Base-by-base conservation (phyloP, 345 rosid genomes). In the Populus alba region DNA sequence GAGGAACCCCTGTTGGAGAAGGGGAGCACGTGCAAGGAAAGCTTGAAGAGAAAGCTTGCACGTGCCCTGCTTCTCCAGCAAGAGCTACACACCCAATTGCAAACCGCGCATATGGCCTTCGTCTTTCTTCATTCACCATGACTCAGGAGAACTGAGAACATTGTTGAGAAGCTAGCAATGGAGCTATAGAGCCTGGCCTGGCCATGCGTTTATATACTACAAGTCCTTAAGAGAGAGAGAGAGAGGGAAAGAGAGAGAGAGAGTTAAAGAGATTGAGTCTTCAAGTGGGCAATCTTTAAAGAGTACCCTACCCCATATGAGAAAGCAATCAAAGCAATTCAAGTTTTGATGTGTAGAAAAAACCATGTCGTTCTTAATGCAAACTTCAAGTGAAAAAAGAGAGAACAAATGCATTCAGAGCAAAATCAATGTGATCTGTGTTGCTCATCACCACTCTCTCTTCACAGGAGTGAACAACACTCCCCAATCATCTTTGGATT, bases 61-160 rank as follows among this genome's bases (percentile, higher is more conserved):
- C 97, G 98, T 89, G 98, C 97, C 91, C 97, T 89, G 84, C 97
- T 93, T 83, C 98, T 90, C 98, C 98, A 95, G 85, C 97, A 87
- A 53, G 97, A 82, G 88, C 80, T 79, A 80, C 97, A 87, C 88
- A 79, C 86, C 85, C 81, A 12, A 15, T 39, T 39, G 10, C 8
- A 39, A 39, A 1, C 43, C 43, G 10, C 10, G 43, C 43, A 33
- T 41, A 47, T 15, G 16, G 16, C 18, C 51, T 47, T 47, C 18
- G 51, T 12, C 51, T 4, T 47, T 15, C 43, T 39, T 39, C 43
- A 39, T 8, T 5, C 7, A 17, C 25, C 57, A 10, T 16, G 7
- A 22, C 13, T n/a, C 29, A 12, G 2, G 16, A 47, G 4, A 13
- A 15, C 51, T 20, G 41, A 16, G 12, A 35, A 15, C 4, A 47